Evolutionary conservation across 768 basidiomycete genomes (phyloP), one percentile per base, ranked within the genome.

Genomic region (Agaricus sinodeliciosus): DNA sequence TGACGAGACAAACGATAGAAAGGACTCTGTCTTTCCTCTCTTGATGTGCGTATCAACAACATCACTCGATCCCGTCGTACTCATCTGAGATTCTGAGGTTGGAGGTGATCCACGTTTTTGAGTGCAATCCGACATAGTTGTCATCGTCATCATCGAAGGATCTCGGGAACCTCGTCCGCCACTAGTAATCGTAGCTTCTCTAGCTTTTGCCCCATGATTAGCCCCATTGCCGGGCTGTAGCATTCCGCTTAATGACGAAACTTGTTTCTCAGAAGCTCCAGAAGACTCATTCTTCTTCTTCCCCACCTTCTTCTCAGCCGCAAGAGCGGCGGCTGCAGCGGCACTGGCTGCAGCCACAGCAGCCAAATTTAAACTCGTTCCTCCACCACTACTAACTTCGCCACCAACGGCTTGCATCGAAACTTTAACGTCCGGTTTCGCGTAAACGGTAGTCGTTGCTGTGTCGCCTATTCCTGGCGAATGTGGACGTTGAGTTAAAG

Each of bases 381-480:
- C 16, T 12, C 9, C 45, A 47, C 16, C 34, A 28, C 45, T 18
- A n/a, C 31, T 47, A 34, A 83, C 69, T 48, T 72, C 69, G 0
- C 82, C 85, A 43, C 69, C 80, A 1, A 71, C 82, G 9, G 71
- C 73, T 45, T 79, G 65, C 57, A 63, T 74, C 37, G 64, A 82
- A 11, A 86, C 57, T 46, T 76, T 73, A 6, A 83, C 80, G 37
- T 81, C 78, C 8, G 85, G 77, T 60, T 79, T 81, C 0, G 81
- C 72, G 69, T 77, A 77, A 0, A 76, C 79, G 3, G 72, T 72
- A 7, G 73, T 74, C 5, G 60, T 59, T 8, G 46, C 35, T 6
- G 54, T 54, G 5, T 54, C 53, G 2, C 31, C 26, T 2, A 19
- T 37, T 31, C 31, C 31, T 3, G 31, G 31, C 11, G 31, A 7